These are phyloP conservation scores for Hyphopichia khmerensis DNA, from an alignment of 1,139 yeast genomes.

Conservation along the genomic window DNA sequence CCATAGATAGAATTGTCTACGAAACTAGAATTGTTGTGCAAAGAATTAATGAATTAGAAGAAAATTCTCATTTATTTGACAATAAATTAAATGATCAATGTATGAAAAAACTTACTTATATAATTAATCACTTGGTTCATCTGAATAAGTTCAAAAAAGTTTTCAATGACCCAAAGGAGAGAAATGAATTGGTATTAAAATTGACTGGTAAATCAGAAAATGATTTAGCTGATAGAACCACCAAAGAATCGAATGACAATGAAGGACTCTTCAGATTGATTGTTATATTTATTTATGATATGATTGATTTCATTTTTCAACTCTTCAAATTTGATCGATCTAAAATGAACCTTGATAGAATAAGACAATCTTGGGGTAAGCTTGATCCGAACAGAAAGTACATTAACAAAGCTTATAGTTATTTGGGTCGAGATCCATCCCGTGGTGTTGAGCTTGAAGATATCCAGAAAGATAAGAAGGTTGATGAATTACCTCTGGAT, in stretches of 20 bases:
- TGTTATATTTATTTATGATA: slow-evolving; percentile 30
- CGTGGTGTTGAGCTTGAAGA: slow-evolving; percentile 3
- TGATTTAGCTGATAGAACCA: slow-evolving; percentile 17
- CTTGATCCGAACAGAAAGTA: slow-evolving; percentile 46
- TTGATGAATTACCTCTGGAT: neutral
- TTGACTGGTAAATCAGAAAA: slow-evolving; percentile 24
- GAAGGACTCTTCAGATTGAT: slow-evolving; percentile 19
- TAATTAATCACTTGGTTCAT: slow-evolving; percentile 37
- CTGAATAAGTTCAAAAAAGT: slow-evolving; percentile 36
- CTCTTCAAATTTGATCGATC: slow-evolving; percentile 37
- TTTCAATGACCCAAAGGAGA: slow-evolving; percentile 28
- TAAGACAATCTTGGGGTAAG: slow-evolving; percentile 42
- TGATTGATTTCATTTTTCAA: slow-evolving; percentile 28
- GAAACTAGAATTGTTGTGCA: slow-evolving; percentile 73
- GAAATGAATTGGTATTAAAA: slow-evolving; percentile 25
- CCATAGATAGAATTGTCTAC: slow-evolving; percentile 75
- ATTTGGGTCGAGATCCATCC: slow-evolving; percentile 34
- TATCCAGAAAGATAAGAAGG: neutral
- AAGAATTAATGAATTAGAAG: slow-evolving; percentile 80
- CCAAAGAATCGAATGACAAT: slow-evolving; percentile 1
- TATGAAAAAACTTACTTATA: slow-evolving; percentile 21
- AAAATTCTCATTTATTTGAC: slow-evolving; percentile 51
- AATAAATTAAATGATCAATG: slow-evolving; percentile 34
- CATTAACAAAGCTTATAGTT: slow-evolving; percentile 37
- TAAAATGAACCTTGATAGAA: slow-evolving; percentile 46